These are phyloP conservation scores for Ceratocystis variospora DNA, from an alignment of 2,329 filamentous ascomycete genomes.

Conservation along the genomic window DNA sequence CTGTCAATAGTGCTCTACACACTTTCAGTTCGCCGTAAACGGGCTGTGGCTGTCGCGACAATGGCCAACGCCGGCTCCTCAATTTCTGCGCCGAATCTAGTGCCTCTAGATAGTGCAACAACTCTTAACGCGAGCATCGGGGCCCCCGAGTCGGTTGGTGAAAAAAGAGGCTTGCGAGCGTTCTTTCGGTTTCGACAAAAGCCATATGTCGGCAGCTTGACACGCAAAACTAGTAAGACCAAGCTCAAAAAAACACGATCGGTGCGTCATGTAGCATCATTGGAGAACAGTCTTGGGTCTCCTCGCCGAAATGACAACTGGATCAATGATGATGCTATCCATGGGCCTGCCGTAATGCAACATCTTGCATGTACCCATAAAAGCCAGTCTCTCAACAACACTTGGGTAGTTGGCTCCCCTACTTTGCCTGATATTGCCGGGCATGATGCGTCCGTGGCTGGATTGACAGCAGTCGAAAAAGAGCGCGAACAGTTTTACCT, in stretches of 20 bases:
- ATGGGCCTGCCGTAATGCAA: background rate
- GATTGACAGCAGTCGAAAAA: slow-evolving; percentile 2
- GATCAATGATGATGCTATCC: slow-evolving; percentile 14
- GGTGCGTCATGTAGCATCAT: background rate
- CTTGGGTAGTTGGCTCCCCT: slow-evolving; percentile 12
- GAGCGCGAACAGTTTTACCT: slow-evolving; percentile 15
- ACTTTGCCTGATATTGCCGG: slow-evolving; percentile 13
- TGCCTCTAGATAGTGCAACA: background rate
- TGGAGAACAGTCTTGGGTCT: background rate
- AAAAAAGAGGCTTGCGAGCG: background rate
- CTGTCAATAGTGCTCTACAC: slow-evolving; percentile 33
- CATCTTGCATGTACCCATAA: background rate
- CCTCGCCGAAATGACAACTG: slow-evolving; percentile 6
- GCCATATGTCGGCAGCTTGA: slow-evolving; percentile 2
- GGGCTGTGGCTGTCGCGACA: slow-evolving; percentile 5
- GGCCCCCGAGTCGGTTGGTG: background rate
- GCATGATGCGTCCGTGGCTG: background rate
- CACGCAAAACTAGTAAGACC: background rate
- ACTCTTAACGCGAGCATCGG: background rate
- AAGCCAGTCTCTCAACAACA: background rate
- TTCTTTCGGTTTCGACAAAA: slow-evolving; percentile 6
- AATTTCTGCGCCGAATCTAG: background rate
- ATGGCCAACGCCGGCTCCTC: slow-evolving; percentile 2
- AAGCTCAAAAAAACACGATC: background rate
- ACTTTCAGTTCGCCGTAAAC: slow-evolving; percentile 25